Evolutionary conservation across 345 rosid genomes (phyloP).

Genomic region (Reutealis trisperma): DNA sequence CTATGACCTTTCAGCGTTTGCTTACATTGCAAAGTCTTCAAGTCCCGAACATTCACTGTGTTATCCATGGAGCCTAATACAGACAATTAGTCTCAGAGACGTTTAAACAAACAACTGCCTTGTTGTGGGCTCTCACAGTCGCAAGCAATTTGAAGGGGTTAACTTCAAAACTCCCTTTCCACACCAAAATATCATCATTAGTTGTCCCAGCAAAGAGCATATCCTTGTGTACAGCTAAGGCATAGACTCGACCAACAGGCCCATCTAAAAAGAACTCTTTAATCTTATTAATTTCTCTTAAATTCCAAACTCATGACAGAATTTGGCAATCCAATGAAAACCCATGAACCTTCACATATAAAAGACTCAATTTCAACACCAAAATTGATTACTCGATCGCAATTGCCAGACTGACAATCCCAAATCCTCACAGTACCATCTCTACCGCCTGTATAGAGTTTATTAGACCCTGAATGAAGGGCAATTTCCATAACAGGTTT

Average conservation of each 20-base stretch:
- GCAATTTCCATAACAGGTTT: neutral
- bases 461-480: conserved; percentile 16
- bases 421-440: conserved; percentile 15
- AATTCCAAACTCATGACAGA: neutral
- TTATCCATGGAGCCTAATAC: neutral
- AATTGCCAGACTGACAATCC: conserved; percentile 9
- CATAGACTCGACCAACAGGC: conserved; percentile 14
- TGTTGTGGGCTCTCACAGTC: neutral
- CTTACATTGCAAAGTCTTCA: neutral
- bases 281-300: neutral
- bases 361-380: neutral
- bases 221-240: conserved; percentile 3
- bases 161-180: neutral
- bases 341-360: too few species aligned
- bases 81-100: neutral
- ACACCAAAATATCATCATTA: neutral
- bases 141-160: neutral
- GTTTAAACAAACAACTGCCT: neutral
- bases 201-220: neutral
- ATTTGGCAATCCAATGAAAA: too few species aligned
- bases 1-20: neutral
- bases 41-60: neutral
- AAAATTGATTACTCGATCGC: neutral
- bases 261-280: neutral
- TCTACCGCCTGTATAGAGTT: conserved; percentile 9